These are phyloP conservation scores for Paramecium pentaurelia DNA, from an alignment of 73 alveolate genomes.

Conservation along the genomic window DNA sequence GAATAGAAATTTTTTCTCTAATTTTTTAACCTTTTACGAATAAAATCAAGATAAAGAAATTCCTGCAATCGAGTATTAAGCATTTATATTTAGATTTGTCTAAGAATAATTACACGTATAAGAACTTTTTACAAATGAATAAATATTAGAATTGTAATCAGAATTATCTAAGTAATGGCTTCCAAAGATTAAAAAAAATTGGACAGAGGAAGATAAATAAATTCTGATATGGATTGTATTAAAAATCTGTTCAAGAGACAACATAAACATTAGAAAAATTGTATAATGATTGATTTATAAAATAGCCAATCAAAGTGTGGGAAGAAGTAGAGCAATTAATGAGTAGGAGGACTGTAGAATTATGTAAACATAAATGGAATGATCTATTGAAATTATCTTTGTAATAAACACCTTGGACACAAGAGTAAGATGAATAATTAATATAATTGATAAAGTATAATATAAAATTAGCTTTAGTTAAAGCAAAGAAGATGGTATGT, in stretches of 20 bases:
- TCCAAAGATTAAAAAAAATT: neutral
- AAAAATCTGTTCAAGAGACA: neutral
- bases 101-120: neutral
- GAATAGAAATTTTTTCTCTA: neutral
- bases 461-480: neutral
- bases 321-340: neutral
- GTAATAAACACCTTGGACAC: constrained; percentile 17
- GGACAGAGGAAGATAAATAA: neutral
- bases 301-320: neutral
- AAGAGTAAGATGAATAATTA: neutral
- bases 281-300: neutral
- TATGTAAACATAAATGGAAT: neutral
- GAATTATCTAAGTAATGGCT: neutral
- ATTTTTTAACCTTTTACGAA: neutral
- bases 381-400: neutral
- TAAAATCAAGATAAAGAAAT: neutral
- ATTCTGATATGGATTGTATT: neutral
- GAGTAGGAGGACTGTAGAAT: neutral
- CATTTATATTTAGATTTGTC: neutral
- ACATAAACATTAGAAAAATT: neutral
- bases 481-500: neutral
- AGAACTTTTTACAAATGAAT: neutral
- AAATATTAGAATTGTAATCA: neutral
- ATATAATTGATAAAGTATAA: neutral
- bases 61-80: neutral